Base-by-base conservation (phyloP, 2,329 filamentous ascomycete species). In the Aspergillus calidoustus region DNA sequence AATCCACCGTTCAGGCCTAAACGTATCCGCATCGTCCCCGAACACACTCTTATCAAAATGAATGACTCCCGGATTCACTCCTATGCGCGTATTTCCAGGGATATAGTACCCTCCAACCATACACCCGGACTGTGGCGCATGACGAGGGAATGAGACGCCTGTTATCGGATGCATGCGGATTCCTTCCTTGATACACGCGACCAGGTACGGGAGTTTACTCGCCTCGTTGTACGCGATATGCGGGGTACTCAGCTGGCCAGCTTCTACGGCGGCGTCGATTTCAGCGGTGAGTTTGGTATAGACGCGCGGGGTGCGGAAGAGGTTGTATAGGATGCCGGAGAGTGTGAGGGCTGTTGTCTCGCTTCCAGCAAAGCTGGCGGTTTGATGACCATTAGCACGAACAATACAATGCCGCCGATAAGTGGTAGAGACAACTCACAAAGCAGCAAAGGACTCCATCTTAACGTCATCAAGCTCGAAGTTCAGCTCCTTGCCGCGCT, bases 181-280 rank as follows among this genome's bases (percentile, higher is more conserved):
- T 0, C 78, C 79, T 65, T 86, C 84, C 54, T 79, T 79, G 44
- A 86, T 78, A 5, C 81, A 80, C 0, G 83, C 83, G 63, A 82
- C 79, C 7, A 86, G 74, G 61, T 84, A 86, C 0, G 78, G 76
- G 5, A 72, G 58, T 9, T 69, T 66, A n/a, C 73, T 67, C 3
- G 74, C 72, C 62, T 78, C 73, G 31, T 57, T 57, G 53, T 62
- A 62, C 1, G 47, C 31, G 3, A 61, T 61, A 72, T 68, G 54
- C 63, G 64, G 60, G 6, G 13, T 38, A 49, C 57, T 57, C 5
- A 63, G 58, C 3, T 59, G 17, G 9, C 46, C 41, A 13, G 49
- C 7, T 3, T 4, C 0, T 3, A 51, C 41, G 8, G 61, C 64
- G 15, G 22, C 34, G 11, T 65, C 61, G 28, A 65, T 58, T 30